Percentiles rank a stretch among this genome's conserved stretches.
phyloP scores from a whole-genome alignment of 2,329 filamentous ascomycete species.

The Colletotrichum kahawae region DNA sequence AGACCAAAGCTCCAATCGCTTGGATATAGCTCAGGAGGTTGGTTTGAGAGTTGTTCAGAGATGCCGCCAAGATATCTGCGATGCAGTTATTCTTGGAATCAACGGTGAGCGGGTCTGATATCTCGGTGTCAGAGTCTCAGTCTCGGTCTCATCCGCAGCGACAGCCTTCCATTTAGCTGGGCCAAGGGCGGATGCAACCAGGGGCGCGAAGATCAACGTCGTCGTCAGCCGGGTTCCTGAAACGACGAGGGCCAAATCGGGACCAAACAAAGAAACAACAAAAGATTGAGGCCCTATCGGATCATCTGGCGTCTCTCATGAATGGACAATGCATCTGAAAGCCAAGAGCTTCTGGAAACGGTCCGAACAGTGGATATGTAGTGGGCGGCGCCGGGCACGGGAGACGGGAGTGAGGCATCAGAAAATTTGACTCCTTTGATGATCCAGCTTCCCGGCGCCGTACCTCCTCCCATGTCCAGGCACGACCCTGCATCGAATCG shows the following conservation, averaged over 20 bases:
- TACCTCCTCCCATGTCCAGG: not conserved
- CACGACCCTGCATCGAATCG: conserved; percentile 13
- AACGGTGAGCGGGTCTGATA: not conserved
- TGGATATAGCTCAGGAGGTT: not conserved
- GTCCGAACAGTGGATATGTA: conserved; percentile 1
- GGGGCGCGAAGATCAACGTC: conserved; percentile 6
- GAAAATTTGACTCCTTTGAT: conserved; percentile 17
- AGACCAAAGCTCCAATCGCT: not conserved
- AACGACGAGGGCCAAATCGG: not conserved
- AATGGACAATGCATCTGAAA: not conserved
- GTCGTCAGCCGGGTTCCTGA: conserved; percentile 1
- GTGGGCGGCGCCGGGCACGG: not conserved
- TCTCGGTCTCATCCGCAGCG: conserved; percentile 12
- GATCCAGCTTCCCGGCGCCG: not conserved
- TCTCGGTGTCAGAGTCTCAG: not conserved
- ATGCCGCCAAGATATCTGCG: conserved; percentile 7
- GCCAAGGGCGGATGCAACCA: conserved; percentile 10
- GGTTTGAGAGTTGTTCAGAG: not conserved
- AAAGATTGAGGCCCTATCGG: not conserved
- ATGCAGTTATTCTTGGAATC: conserved; percentile 16
- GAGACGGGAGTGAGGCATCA: conserved; percentile 6
- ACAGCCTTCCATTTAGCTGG: not conserved
- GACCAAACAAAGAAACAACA: conserved; percentile 15
- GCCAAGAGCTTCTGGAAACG: conserved; percentile 8
- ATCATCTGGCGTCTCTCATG: not conserved